These are phyloP conservation scores for Panus rudis DNA, from an alignment of 768 basidiomycete species.

Conservation along the genomic window DNA sequence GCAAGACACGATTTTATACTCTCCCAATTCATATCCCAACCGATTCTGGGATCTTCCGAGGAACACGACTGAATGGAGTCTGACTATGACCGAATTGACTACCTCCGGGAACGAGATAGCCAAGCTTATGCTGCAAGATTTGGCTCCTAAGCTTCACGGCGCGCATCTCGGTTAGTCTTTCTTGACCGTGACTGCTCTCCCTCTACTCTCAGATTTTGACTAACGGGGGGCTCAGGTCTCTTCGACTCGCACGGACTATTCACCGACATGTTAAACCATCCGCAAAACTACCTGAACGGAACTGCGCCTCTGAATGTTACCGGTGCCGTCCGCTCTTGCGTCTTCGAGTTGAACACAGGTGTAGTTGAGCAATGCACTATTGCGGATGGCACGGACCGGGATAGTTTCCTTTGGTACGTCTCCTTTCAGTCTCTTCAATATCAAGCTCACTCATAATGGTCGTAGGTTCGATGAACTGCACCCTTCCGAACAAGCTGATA, in stretches of 20 bases:
- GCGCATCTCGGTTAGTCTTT: conserved; percentile 45
- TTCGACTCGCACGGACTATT: conserved; percentile 59
- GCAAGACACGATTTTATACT: conserved; percentile 19
- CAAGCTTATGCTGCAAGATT: conserved; percentile 30
- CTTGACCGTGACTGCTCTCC: not conserved
- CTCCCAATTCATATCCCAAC: conserved; percentile 16
- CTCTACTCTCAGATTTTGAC: not conserved
- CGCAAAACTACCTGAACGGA: conserved; percentile 50
- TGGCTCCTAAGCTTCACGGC: conserved; percentile 18
- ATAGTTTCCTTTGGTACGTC: conserved; percentile 54
- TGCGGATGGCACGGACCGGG: conserved; percentile 37
- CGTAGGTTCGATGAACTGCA: conserved; percentile 49
- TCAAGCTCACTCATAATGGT: not conserved
- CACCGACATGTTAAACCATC: conserved; percentile 48
- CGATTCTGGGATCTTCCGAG: conserved; percentile 19
- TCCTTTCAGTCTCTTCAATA: not conserved
- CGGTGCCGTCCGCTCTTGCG: conserved; percentile 41
- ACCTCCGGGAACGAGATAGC: conserved; percentile 45
- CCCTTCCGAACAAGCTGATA: conserved; percentile 51
- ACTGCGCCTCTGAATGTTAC: conserved; percentile 56
- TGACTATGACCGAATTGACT: conserved; percentile 33
- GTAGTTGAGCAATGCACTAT: conserved; percentile 25
- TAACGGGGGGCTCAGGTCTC: conserved; percentile 12
- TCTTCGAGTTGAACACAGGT: conserved; percentile 32
- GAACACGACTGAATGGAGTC: conserved; percentile 22